phyloP scores from a whole-genome alignment of 768 basidiomycete species.

The Boletus eberwhitei region DNA sequence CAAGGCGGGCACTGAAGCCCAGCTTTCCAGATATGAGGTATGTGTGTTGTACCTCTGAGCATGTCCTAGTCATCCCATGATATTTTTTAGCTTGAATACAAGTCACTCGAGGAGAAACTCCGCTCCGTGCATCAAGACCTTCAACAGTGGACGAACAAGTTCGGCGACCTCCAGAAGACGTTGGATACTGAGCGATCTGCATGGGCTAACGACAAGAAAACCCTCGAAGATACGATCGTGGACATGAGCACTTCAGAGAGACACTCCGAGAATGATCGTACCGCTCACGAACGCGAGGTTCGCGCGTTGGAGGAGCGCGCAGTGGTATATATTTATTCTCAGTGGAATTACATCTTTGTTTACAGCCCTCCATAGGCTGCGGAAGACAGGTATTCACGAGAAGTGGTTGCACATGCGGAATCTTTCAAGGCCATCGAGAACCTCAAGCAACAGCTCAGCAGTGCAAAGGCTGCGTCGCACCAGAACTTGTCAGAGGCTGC shows the following conservation, averaged over 20 bases:
- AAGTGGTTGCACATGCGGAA: slow-evolving; percentile 83
- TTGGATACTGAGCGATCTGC: slow-evolving; percentile 67
- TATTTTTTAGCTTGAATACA: slow-evolving; percentile 53
- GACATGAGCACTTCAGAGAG: slow-evolving; percentile 77
- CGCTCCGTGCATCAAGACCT: slow-evolving; percentile 53
- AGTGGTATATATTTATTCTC: slow-evolving; percentile 41
- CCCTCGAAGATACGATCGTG: slow-evolving; percentile 76
- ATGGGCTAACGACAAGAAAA: slow-evolving; percentile 78
- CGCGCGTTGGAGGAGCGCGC: slow-evolving; percentile 66
- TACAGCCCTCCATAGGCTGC: slow-evolving; percentile 45
- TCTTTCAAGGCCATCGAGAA: slow-evolving; percentile 68
- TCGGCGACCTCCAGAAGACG: slow-evolving; percentile 57
- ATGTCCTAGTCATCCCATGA: not conserved
- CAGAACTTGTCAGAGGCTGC: slow-evolving; percentile 62
- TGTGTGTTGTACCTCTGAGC: not conserved
- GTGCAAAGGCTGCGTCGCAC: slow-evolving; percentile 49
- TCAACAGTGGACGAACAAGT: slow-evolving; percentile 43
- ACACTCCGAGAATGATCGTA: slow-evolving; percentile 59
- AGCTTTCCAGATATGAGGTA: slow-evolving; percentile 67
- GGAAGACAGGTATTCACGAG: slow-evolving; percentile 76
- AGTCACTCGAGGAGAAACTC: slow-evolving; percentile 61
- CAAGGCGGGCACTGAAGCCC: slow-evolving; percentile 67
- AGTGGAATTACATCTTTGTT: not conserved
- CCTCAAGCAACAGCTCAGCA: slow-evolving; percentile 60
- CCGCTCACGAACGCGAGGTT: slow-evolving; percentile 61